Percentiles rank a stretch among this genome's conserved stretches.
Evolutionary conservation across 179 eudicot genomes (phyloP).

Genomic region (Silene vulgaris): DNA sequence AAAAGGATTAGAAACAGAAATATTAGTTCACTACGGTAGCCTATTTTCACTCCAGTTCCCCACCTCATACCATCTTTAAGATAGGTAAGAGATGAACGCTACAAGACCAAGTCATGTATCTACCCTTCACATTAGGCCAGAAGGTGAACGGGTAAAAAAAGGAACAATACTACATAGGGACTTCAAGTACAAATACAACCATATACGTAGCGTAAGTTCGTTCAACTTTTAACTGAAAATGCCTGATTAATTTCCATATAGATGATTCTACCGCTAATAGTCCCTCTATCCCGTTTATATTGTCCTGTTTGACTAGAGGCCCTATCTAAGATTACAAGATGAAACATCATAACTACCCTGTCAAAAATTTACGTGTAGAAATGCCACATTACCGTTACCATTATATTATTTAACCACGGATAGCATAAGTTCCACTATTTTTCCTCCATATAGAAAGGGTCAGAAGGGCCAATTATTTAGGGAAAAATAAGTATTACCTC

Average conservation of each 20-base stretch:
- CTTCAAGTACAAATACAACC: too few species aligned
- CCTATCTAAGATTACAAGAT: background rate
- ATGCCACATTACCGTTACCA: background rate
- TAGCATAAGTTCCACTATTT: too few species aligned
- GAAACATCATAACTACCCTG: background rate
- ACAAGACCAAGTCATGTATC: background rate
- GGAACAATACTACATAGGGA: background rate
- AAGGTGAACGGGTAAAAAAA: conserved; percentile 1
- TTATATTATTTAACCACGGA: too few species aligned
- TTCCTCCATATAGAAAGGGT: too few species aligned
- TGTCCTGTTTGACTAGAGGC: background rate
- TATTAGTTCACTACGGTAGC: background rate
- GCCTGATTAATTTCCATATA: background rate
- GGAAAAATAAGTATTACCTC: conserved; percentile 41
- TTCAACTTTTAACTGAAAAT: background rate
- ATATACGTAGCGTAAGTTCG: background rate
- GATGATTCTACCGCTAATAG: background rate
- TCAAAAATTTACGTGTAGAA: too few species aligned
- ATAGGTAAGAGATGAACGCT: background rate
- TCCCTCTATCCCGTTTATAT: background rate
- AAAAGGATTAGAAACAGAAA: conserved; percentile 8
- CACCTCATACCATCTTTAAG: background rate
- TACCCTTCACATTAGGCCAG: background rate
- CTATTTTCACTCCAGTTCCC: background rate
- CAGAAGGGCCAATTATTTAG: background rate